Percentiles rank a stretch among this genome's conserved stretches.
Conservation (phyloP, 2,329 filamentous ascomycete species). For the Nannizziopsis arthrosporioides region DNA sequence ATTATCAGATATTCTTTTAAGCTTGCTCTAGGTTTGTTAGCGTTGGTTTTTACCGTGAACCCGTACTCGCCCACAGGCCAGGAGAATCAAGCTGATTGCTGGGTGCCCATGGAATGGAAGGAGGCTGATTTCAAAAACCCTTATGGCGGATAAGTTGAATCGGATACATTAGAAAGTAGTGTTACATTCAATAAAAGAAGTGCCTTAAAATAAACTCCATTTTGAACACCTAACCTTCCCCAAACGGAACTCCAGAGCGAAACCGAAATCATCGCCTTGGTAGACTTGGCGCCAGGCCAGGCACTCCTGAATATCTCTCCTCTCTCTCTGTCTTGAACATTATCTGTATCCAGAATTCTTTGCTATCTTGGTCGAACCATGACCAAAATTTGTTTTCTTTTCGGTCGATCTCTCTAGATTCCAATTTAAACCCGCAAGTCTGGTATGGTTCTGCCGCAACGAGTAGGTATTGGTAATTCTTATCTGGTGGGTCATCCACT, state of each 20-base stretch:
- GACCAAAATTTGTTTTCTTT: conserved; percentile 79
- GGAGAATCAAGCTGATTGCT: not conserved
- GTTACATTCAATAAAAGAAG: no score
- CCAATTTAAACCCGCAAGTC: conserved; percentile 92
- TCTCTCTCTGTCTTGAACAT: conserved; percentile 98
- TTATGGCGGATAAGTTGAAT: no score
- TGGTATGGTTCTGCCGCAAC: conserved; percentile 97
- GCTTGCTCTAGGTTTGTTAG: no score
- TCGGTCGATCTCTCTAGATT: conserved; percentile 83
- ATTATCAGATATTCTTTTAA: no score
- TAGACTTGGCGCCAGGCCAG: conserved; percentile 46
- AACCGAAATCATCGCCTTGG: conserved; percentile 19
- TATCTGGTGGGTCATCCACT: conserved; percentile 81
- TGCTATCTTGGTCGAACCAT: conserved; percentile 90
- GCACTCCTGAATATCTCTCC: conserved; percentile 65
- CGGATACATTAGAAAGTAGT: no score
- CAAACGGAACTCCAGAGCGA: no score
- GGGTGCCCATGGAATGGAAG: not conserved
- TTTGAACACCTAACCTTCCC: no score
- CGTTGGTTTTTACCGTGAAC: no score
- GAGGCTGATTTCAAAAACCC: not conserved
- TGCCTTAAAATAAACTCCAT: no score
- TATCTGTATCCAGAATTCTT: conserved; percentile 95
- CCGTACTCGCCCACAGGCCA: no score
- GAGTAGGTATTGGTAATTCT: conserved; percentile 85